Conservation (phyloP, 108 stramenopile genomes). For the Nitzschia sp. region DNA sequence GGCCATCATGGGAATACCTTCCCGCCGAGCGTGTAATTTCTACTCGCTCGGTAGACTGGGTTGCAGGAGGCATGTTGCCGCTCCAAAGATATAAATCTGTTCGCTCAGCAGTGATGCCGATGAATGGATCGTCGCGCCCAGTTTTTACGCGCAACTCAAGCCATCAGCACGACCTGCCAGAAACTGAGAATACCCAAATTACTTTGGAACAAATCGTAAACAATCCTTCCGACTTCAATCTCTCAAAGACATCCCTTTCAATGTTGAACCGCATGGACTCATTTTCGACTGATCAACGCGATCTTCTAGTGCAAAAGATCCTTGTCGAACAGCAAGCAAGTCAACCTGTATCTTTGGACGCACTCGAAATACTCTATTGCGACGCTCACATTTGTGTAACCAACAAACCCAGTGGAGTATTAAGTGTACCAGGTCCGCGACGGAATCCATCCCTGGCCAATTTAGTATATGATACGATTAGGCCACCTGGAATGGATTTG, state of each 20-base stretch:
- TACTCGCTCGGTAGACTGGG: not conserved
- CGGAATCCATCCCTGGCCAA: slow-evolving; percentile 67
- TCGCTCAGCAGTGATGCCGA: not conserved
- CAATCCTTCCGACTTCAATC: not conserved
- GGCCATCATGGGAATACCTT: not conserved
- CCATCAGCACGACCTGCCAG: not conserved
- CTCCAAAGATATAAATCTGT: slow-evolving; percentile 5
- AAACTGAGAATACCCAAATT: not conserved
- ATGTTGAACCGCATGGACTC: slow-evolving; percentile 2
- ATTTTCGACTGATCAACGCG: slow-evolving; percentile 6
- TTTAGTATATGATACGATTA: slow-evolving; percentile 48
- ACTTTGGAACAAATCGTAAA: not conserved
- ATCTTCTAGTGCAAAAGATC: slow-evolving; percentile 31
- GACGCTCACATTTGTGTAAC: slow-evolving; percentile 68
- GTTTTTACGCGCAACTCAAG: too few species aligned
- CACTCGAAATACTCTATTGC: slow-evolving; percentile 53
- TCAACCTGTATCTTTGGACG: slow-evolving; percentile 16
- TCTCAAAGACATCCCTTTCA: slow-evolving; percentile 18
- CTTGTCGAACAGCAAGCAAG: slow-evolving; percentile 31
- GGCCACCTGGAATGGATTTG: slow-evolving; percentile 32
- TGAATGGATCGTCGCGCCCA: not conserved
- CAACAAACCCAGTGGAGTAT: slow-evolving; percentile 65
- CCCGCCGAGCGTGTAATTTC: not conserved
- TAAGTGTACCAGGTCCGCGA: slow-evolving; percentile 72
- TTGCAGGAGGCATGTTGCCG: slow-evolving; percentile 5